Evolutionary conservation across 306 rosid genomes (phyloP), one percentile per base, ranked within the genome.

Genomic region (Mimosa bimucronata): DNA sequence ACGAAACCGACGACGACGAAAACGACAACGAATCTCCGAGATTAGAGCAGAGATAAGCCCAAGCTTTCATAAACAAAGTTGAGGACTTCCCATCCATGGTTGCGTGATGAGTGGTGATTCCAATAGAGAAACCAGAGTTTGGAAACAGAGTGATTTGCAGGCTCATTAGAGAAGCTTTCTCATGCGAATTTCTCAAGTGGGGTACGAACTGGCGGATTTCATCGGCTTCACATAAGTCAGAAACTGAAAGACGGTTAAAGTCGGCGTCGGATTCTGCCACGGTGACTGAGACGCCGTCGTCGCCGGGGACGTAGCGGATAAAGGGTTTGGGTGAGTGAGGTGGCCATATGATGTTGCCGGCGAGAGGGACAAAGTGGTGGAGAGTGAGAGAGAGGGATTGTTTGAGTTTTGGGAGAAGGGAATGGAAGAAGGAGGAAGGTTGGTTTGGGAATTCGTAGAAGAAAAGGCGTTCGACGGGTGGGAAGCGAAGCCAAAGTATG

Each of bases 391-490:
- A 58, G 16, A 58, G 31, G 18, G 65, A 58, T 6, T 21, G 31
- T 58, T 58, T 58, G 18, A 58, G 65, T 58, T 23, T 58, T 23
- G 65, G 65, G 3, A 58, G 65, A 4, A 58, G 7, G 18, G 65
- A 58, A 58, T 58, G 16, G 65, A 58, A 23, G 65, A 25, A 11
- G 31, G 65, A 58, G 65, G 65, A 58, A 58, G 34, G 65, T 58
- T 16, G 34, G 7, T 58, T 0, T 6, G 31, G 34, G 16, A 58
- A 11, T 11, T 58, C 16, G 14, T 58, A 58, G 31, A 58, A 58
- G 65, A 23, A 58, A 58, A 58, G 65, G 21, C 65, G 31, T 6
- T 11, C 16, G 2, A 58, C 65, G 16, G 65, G 65, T 2, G 65
- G 31, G 31, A 58, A 58, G 11, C 65, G 25, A 29, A 23, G 0